A percentile compares a stretch with the other conserved stretches of the same genome.
Evolutionary conservation across 2,329 filamentous ascomycete species (phyloP).

Genomic region (Aspergillus puulaauensis): DNA sequence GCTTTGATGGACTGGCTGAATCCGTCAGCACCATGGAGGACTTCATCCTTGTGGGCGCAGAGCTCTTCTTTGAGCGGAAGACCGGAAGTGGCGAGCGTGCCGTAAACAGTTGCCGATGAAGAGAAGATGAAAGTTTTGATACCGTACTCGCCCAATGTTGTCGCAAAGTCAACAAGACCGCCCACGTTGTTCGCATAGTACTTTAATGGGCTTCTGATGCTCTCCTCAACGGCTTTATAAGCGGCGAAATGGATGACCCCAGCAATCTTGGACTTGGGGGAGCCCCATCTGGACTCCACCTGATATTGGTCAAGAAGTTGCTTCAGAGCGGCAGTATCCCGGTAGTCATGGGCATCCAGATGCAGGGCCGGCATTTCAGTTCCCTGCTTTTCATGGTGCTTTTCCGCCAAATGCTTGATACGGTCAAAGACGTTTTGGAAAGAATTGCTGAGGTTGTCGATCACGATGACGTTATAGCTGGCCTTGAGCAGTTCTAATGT

Average conservation of each 20-base stretch:
- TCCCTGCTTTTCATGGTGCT: slow-evolving; percentile 38
- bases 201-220: slow-evolving; percentile 58
- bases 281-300: slow-evolving; percentile 31
- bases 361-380: slow-evolving; percentile 45
- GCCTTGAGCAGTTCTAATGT: slow-evolving; percentile 43
- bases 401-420: slow-evolving; percentile 32
- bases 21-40: slow-evolving; percentile 45
- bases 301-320: slow-evolving; percentile 46
- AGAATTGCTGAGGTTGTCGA: slow-evolving; percentile 44
- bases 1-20: slow-evolving; percentile 43
- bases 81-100: slow-evolving; percentile 53
- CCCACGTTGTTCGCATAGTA: slow-evolving; percentile 70
- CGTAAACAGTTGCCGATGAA: slow-evolving; percentile 67
- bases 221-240: slow-evolving; percentile 66
- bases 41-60: slow-evolving; percentile 53
- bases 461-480: slow-evolving; percentile 42
- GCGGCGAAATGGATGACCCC: slow-evolving; percentile 71
- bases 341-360: slow-evolving; percentile 51
- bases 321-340: slow-evolving; percentile 43
- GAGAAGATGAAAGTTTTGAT: slow-evolving; percentile 69
- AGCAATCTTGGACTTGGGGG: slow-evolving; percentile 51
- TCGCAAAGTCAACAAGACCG: slow-evolving; percentile 61
- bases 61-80: slow-evolving; percentile 57
- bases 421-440: slow-evolving; percentile 37
- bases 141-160: slow-evolving; percentile 56